Conservation (phyloP, 1,284 basidiomycete genomes). For the Puccinia novopanici region DNA sequence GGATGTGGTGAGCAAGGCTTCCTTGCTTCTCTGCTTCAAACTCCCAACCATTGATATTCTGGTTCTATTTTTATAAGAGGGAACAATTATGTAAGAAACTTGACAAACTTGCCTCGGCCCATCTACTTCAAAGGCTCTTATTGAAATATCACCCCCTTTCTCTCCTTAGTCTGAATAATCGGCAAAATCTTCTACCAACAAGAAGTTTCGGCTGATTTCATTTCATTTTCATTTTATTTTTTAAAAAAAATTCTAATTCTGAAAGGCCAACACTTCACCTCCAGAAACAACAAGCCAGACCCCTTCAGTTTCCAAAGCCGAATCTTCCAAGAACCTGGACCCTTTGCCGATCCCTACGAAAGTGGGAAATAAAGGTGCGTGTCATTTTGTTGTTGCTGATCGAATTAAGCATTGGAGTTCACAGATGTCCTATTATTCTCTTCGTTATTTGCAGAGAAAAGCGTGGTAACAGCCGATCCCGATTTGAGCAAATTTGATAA, state of each 20-base stretch:
- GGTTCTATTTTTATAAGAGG: neutral
- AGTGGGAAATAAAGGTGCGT: slow-evolving; percentile 7
- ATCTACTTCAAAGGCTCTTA: neutral
- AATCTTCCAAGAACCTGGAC: neutral
- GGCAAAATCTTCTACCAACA: neutral
- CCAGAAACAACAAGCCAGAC: neutral
- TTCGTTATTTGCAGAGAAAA: neutral
- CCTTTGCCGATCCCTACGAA: neutral
- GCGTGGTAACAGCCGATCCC: neutral
- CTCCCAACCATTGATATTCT: neutral
- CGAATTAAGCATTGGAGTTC: neutral
- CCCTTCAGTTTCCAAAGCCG: neutral
- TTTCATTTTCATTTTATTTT: neutral
- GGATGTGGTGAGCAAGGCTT: neutral
- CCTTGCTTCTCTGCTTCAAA: neutral
- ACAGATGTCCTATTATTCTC: neutral
- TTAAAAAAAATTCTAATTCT: too few relatives aligned
- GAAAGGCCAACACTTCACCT: neutral
- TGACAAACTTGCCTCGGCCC: neutral
- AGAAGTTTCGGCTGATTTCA: neutral
- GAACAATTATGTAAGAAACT: neutral
- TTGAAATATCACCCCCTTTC: neutral
- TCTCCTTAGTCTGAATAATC: neutral
- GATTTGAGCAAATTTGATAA: slow-evolving; percentile 30
- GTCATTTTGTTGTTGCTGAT: neutral